These are phyloP conservation scores for Penicillium maclennaniae DNA, from an alignment of 495 filamentous ascomycete genomes.

Conservation along the genomic window DNA sequence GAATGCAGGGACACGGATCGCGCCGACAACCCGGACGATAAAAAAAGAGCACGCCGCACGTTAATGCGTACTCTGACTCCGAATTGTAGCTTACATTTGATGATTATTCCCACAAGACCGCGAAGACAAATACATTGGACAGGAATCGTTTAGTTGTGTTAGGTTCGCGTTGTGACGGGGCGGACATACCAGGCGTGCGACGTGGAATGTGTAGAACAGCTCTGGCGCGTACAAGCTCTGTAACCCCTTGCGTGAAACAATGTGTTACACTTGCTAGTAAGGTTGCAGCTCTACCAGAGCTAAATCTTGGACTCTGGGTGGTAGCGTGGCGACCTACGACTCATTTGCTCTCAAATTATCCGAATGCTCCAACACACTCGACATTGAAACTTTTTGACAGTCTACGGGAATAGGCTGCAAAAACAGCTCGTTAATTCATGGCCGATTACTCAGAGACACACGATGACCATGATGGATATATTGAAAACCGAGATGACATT, in stretches of 20 bases:
- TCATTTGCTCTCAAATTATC: background rate
- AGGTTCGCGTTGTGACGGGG: background rate
- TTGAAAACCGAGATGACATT: conserved; percentile 20
- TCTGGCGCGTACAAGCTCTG: background rate
- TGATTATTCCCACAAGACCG: background rate
- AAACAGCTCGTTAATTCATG: conserved; percentile 6
- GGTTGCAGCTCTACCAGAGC: background rate
- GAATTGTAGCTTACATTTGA: background rate
- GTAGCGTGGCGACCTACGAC: background rate
- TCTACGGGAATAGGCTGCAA: conserved; percentile 4
- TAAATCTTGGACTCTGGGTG: background rate
- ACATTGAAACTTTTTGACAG: background rate
- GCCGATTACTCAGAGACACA: conserved; percentile 6
- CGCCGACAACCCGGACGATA: background rate
- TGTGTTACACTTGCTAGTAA: background rate
- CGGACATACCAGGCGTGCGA: background rate
- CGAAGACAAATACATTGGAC: background rate
- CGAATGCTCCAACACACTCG: conserved; percentile 3
- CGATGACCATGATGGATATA: conserved; percentile 13
- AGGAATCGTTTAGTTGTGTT: background rate
- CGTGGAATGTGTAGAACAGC: conserved; percentile 1
- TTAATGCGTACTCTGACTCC: background rate
- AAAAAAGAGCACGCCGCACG: background rate
- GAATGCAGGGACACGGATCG: conserved; percentile 2
- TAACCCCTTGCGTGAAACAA: background rate